phyloP scores from a whole-genome alignment of 805 yeast genomes.

The Starmerella bombi region DNA sequence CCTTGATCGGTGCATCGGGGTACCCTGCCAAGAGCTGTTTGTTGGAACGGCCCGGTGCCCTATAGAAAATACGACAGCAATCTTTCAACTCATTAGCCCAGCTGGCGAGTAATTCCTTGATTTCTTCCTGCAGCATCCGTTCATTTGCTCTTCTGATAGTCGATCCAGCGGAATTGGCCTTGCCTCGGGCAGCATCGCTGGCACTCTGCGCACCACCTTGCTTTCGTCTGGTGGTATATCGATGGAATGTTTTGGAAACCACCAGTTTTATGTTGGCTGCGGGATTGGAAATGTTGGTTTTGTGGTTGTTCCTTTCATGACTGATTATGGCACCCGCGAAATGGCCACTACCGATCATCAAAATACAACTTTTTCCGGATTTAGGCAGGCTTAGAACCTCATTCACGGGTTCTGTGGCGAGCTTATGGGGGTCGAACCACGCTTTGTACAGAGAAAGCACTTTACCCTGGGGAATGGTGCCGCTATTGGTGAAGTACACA shows the following conservation, averaged over 20 bases:
- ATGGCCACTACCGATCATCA: conserved; percentile 97
- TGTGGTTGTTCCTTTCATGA: conserved; percentile 41
- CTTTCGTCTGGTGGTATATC: conserved; percentile 90
- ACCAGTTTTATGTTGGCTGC: conserved; percentile 31
- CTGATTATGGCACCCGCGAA: conserved; percentile 90
- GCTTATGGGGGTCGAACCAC: conserved; percentile 35
- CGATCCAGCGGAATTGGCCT: conserved; percentile 94
- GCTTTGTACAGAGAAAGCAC: conserved; percentile 60
- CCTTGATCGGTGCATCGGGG: conserved; percentile 39
- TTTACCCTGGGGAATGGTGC: conserved; percentile 31
- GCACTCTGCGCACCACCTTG: conserved; percentile 97
- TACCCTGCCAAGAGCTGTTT: conserved; percentile 54
- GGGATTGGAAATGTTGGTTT: conserved; percentile 49
- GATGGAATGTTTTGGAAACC: conserved; percentile 74
- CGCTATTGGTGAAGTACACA: conserved; percentile 40
- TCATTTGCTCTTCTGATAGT: conserved; percentile 81
- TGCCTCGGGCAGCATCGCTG: conserved; percentile 81
- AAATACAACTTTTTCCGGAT: conserved; percentile 45
- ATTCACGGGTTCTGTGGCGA: conserved; percentile 37
- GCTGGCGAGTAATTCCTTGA: conserved; percentile 47
- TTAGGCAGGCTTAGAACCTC: conserved; percentile 33
- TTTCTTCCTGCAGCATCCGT: conserved; percentile 63
- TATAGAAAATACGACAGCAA: conserved; percentile 59
- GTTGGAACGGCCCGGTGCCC: conserved; percentile 67
- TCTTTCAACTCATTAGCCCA: conserved; percentile 49